Evolutionary conservation across 139 green algal genomes (phyloP).

Genomic region (Prasinococcaceae sp.): DNA sequence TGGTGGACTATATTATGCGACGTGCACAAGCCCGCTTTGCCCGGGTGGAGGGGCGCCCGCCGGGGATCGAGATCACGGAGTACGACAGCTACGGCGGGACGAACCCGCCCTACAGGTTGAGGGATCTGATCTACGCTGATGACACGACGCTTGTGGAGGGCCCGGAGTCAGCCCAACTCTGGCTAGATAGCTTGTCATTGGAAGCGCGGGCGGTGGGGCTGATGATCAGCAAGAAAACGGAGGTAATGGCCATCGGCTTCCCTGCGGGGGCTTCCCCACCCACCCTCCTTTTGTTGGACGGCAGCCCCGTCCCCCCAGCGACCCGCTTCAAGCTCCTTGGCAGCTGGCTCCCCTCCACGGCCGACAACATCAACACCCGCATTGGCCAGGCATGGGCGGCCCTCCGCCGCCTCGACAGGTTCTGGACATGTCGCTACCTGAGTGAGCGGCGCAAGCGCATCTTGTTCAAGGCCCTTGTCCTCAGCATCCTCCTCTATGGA

Average conservation of each 20-base stretch:
- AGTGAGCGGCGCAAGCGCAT: not conserved
- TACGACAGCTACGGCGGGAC: not conserved
- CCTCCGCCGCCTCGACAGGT: not conserved
- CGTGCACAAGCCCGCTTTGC: not conserved
- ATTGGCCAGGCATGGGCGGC: not conserved
- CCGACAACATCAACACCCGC: too few species aligned
- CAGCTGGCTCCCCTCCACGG: too few species aligned
- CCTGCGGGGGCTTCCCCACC: not conserved
- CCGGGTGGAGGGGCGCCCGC: not conserved
- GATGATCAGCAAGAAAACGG: not conserved
- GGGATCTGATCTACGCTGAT: not conserved
- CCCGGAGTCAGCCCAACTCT: not conserved
- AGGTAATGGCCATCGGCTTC: not conserved
- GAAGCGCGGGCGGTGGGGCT: not conserved
- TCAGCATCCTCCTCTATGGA: not conserved
- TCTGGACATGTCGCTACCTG: not conserved
- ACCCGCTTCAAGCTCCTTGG: not conserved
- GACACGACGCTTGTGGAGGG: not conserved
- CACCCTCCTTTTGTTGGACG: not conserved
- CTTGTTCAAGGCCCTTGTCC: not conserved
- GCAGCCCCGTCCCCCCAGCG: not conserved
- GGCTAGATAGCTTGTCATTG: not conserved
- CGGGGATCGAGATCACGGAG: not conserved
- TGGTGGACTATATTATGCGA: not conserved
- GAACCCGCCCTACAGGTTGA: not conserved